phyloP scores from a whole-genome alignment of 495 filamentous ascomycete genomes.

The Aspergillus bertholletiae region DNA sequence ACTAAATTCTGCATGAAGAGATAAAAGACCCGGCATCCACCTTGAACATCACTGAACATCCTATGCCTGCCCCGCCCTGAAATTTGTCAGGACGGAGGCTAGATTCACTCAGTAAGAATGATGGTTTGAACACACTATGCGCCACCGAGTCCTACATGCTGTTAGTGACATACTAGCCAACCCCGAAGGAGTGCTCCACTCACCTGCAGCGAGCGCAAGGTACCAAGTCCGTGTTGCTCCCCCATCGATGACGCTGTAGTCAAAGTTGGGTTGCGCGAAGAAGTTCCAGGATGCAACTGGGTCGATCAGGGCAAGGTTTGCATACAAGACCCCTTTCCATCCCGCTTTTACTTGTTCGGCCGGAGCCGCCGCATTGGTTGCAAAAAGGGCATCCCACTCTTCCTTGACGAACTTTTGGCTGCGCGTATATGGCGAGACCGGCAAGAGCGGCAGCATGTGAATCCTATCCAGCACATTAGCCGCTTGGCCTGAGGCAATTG shows the following conservation, averaged over 20 bases:
- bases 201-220: constrained; percentile 71
- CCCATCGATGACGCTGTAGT: constrained; percentile 74
- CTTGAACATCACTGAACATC: too few species aligned
- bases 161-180: too few species aligned
- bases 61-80: neutral
- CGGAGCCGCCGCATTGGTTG: constrained; percentile 37
- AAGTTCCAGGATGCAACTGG: constrained; percentile 68
- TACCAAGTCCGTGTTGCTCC: constrained; percentile 89
- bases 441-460: constrained; percentile 90
- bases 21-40: neutral
- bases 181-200: constrained; percentile 18
- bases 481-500: constrained; percentile 4
- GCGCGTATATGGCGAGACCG: constrained; percentile 65
- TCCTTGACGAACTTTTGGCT: constrained; percentile 66
- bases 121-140: constrained; percentile 1
- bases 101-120: neutral
- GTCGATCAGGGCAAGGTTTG: constrained; percentile 76
- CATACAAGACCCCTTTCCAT: constrained; percentile 83
- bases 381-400: constrained; percentile 84
- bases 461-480: constrained; percentile 47
- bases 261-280: constrained; percentile 64
- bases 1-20: too few species aligned
- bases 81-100: neutral
- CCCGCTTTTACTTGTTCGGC: constrained; percentile 62
- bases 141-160: constrained; percentile 15